A percentile compares a stretch with the other conserved stretches of the same genome.
phyloP scores from a whole-genome alignment of 2,329 filamentous ascomycete genomes.

The Pyrenophora seminiperda region DNA sequence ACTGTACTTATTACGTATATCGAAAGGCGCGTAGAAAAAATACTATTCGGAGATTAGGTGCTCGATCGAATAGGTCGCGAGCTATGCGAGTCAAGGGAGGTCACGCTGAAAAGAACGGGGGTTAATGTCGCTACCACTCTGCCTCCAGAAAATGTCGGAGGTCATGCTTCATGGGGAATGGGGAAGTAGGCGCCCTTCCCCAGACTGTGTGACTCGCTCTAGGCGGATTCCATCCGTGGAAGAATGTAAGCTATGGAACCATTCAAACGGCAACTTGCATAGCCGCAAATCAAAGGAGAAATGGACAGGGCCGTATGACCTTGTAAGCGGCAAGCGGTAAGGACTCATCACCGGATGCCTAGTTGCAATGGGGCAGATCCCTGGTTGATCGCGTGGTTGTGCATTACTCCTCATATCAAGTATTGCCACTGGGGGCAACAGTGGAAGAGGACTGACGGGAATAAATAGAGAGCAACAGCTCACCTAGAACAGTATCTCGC shows the following conservation, averaged over 20 bases:
- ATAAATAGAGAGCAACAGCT: conserved; percentile 18
- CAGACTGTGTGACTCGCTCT: conserved; percentile 12
- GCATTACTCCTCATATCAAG: conserved; percentile 11
- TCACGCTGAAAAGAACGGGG: background rate
- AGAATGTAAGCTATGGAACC: conserved; percentile 13
- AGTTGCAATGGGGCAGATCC: conserved; percentile 9
- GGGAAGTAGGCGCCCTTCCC: conserved; percentile 6
- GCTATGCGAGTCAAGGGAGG: background rate
- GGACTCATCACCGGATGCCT: conserved; percentile 20
- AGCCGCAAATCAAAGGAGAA: conserved; percentile 8
- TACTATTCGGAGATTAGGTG: background rate
- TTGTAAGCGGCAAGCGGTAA: conserved; percentile 14
- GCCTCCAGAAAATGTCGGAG: background rate
- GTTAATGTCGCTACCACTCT: background rate
- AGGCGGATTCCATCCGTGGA: conserved; percentile 8
- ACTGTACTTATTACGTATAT: background rate
- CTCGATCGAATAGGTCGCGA: background rate
- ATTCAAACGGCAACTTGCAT: conserved; percentile 10
- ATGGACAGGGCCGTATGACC: conserved; percentile 28
- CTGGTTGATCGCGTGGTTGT: conserved; percentile 18
- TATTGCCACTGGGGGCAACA: conserved; percentile 3
- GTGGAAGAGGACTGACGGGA: conserved; percentile 1
- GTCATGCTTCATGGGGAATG: background rate
- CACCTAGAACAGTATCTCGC: conserved; percentile 3
- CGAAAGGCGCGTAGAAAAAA: background rate